Evolutionary conservation across 768 basidiomycete species (phyloP).

Genomic region (Mycena galericulata): DNA sequence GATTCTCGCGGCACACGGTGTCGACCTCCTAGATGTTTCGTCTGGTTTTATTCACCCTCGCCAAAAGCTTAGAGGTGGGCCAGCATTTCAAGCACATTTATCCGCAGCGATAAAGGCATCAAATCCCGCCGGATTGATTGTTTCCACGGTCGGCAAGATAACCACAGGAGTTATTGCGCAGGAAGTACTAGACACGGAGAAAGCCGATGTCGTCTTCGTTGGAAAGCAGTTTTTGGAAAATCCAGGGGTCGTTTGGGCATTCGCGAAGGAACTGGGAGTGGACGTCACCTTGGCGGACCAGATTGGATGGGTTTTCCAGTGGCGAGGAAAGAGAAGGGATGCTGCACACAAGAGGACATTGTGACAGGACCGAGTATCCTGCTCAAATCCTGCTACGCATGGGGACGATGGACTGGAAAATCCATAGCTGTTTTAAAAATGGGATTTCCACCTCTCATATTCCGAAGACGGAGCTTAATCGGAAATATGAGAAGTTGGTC

Average conservation of each 20-base stretch:
- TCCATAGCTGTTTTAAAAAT: no score
- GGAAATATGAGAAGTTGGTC: no score
- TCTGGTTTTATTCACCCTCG: conserved; percentile 59
- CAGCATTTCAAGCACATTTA: conserved; percentile 48
- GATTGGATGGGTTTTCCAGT: conserved; percentile 66
- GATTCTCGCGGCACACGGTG: conserved; percentile 62
- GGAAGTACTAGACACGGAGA: conserved; percentile 64
- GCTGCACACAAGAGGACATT: neutral
- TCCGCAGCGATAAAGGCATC: conserved; percentile 62
- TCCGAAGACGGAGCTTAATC: no score
- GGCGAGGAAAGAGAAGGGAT: conserved; percentile 43
- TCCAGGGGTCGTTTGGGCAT: conserved; percentile 63
- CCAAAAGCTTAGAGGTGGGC: conserved; percentile 33
- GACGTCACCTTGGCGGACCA: conserved; percentile 60
- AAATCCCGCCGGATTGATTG: conserved; percentile 39
- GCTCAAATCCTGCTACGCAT: no score
- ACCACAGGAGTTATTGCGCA: conserved; percentile 67
- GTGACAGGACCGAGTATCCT: no score
- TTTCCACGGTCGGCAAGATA: conserved; percentile 62
- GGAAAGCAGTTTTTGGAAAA: conserved; percentile 72
- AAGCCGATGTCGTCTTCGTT: conserved; percentile 70
- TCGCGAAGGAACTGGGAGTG: conserved; percentile 69
- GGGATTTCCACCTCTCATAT: no score
- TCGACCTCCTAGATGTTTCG: conserved; percentile 73
- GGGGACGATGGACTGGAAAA: no score